These are phyloP conservation scores for Epichloe sp. DNA, from an alignment of 2,329 filamentous ascomycete genomes.

Conservation along the genomic window DNA sequence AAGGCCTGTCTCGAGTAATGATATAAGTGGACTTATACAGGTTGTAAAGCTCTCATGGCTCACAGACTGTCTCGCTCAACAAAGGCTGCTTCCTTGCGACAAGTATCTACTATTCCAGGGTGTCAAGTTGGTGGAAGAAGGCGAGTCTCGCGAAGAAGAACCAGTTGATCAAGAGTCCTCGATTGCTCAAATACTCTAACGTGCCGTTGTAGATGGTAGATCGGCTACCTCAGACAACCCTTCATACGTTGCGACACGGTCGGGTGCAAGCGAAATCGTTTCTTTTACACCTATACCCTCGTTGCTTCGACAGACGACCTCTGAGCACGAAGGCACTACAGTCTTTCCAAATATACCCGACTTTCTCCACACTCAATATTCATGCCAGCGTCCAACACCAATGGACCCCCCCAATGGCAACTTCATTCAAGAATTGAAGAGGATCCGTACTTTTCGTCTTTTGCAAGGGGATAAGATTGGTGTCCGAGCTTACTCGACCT, in stretches of 20 bases:
- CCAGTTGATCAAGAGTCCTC: not conserved
- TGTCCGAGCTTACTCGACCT: slow-evolving; percentile 73
- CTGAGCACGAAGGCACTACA: slow-evolving; percentile 52
- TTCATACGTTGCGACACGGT: slow-evolving; percentile 1
- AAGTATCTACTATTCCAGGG: slow-evolving; percentile 44
- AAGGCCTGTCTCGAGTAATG: not conserved
- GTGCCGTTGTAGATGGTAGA: slow-evolving; percentile 9
- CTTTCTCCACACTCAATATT: slow-evolving; percentile 50
- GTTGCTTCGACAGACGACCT: slow-evolving; percentile 59
- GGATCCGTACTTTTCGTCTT: slow-evolving; percentile 58
- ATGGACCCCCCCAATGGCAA: slow-evolving; percentile 55
- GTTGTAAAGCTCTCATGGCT: slow-evolving; percentile 50
- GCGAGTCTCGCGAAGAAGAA: not conserved
- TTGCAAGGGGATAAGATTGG: slow-evolving; percentile 67
- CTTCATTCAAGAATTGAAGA: slow-evolving; percentile 63
- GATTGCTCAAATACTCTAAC: slow-evolving; percentile 9
- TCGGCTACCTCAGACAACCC: not conserved
- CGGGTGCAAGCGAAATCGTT: too few relatives aligned
- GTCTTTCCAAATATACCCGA: slow-evolving; percentile 52
- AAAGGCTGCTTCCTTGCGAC: slow-evolving; percentile 31
- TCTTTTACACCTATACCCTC: slow-evolving; percentile 5
- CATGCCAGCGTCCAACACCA: slow-evolving; percentile 69
- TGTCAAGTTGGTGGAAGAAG: slow-evolving; percentile 13
- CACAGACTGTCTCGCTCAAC: slow-evolving; percentile 34
- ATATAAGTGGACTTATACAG: slow-evolving; percentile 20